Evolutionary conservation across 495 filamentous ascomycete species (phyloP).

Genomic region (Cryomyces minteri): DNA sequence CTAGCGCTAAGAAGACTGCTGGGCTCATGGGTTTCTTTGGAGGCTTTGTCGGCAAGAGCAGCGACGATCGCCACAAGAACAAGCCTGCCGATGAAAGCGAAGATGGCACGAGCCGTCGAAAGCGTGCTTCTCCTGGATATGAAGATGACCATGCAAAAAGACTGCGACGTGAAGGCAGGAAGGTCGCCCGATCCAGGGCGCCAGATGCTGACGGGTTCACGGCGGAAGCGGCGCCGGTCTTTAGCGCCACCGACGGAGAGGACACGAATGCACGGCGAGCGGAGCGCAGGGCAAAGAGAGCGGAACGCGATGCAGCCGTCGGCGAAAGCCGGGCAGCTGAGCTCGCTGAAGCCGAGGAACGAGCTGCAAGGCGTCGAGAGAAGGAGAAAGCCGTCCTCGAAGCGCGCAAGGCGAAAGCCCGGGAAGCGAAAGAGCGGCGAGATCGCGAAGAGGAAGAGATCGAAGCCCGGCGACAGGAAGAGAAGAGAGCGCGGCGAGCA

Average conservation of each 20-base stretch:
- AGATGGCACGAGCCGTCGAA: slow-evolving; percentile 7
- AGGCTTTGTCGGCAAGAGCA: slow-evolving; percentile 3
- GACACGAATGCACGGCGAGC: slow-evolving; percentile 7
- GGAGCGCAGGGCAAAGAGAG: slow-evolving; percentile 4
- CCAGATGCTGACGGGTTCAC: slow-evolving; percentile 4
- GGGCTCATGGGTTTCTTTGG: slow-evolving; percentile 12
- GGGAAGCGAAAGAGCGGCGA: slow-evolving; percentile 23
- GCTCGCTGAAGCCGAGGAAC: slow-evolving; percentile 2
- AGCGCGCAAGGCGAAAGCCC: slow-evolving; percentile 16
- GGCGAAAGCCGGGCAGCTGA: neutral
- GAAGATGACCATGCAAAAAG: slow-evolving; percentile 11
- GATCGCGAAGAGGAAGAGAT: slow-evolving; percentile 30
- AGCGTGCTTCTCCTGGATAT: slow-evolving; percentile 5
- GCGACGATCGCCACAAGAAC: slow-evolving; percentile 2
- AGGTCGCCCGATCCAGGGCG: slow-evolving; percentile 6
- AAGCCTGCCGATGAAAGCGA: slow-evolving; percentile 9
- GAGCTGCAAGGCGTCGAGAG: slow-evolving; percentile 3
- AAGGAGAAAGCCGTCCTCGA: slow-evolving; percentile 7
- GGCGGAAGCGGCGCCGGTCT: slow-evolving; percentile 4
- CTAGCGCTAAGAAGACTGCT: slow-evolving; percentile 8
- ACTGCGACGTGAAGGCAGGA: slow-evolving; percentile 10
- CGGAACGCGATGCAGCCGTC: slow-evolving; percentile 8
- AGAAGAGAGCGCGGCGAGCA: slow-evolving; percentile 31
- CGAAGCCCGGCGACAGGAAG: slow-evolving; percentile 26
- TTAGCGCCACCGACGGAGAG: slow-evolving; percentile 2